phyloP scores from a whole-genome alignment of 345 rosid species.

The Hibiscus mutabilis region DNA sequence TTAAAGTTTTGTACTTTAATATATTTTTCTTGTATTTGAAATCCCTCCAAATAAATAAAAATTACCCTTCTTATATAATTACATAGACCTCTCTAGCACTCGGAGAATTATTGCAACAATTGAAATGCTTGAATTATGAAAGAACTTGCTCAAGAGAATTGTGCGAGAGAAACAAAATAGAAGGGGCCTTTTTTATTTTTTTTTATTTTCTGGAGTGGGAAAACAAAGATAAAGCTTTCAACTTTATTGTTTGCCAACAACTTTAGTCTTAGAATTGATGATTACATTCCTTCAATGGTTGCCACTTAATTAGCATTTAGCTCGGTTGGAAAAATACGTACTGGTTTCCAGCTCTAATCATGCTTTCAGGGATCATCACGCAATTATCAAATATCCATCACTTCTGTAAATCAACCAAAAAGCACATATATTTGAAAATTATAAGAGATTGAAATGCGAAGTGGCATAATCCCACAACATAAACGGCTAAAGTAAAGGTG shows the following conservation, averaged over 20 bases:
- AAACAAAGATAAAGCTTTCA: neutral
- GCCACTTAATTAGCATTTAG: neutral
- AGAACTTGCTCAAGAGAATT: neutral
- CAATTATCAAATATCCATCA: neutral
- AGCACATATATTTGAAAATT: neutral
- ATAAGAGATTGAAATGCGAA: neutral
- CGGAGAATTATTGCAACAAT: neutral
- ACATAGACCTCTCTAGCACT: neutral
- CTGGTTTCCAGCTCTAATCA: slow-evolving; percentile 3
- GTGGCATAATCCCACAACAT: neutral
- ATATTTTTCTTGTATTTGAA: too few relatives aligned
- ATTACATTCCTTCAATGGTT: neutral
- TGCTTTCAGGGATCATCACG: neutral
- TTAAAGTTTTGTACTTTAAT: neutral
- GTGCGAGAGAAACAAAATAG: neutral
- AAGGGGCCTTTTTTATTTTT: too few relatives aligned
- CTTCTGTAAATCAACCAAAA: neutral
- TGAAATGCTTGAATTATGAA: neutral
- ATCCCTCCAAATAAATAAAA: neutral
- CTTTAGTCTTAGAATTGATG: neutral
- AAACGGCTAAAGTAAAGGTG: neutral
- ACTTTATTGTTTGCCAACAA: neutral
- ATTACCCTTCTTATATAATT: neutral
- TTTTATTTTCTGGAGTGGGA: neutral
- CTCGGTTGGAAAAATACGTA: neutral